A percentile compares a stretch with the other conserved stretches of the same genome.
These are phyloP conservation scores for Xylaria nigripes DNA, from an alignment of 495 filamentous ascomycete species.

Conservation along the genomic window DNA sequence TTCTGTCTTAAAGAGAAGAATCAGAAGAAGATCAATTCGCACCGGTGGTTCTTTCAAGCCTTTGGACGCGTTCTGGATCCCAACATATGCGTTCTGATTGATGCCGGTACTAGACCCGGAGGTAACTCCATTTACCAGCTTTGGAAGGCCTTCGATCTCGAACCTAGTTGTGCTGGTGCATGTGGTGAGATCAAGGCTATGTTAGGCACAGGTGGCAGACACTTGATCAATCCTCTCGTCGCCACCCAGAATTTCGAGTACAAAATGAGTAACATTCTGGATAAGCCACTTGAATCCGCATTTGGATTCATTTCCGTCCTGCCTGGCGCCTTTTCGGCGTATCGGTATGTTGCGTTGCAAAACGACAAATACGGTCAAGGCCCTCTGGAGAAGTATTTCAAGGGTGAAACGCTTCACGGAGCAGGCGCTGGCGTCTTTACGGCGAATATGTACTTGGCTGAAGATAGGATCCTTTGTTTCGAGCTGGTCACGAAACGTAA, in stretches of 20 bases:
- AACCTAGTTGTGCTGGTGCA: slow-evolving; percentile 93
- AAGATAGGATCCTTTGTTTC: slow-evolving; percentile 98
- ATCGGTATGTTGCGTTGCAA: slow-evolving; percentile 87
- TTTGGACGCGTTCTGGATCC: slow-evolving; percentile 90
- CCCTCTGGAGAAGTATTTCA: slow-evolving; percentile 93
- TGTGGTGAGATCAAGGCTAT: slow-evolving; percentile 99
- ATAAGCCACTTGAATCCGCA: slow-evolving; percentile 94
- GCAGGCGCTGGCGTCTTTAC: slow-evolving; percentile 92
- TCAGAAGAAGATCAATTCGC: slow-evolving; percentile 99
- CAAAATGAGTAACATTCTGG: slow-evolving; percentile 99
- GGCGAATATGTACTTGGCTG: slow-evolving; percentile 98
- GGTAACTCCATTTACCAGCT: slow-evolving; percentile 91
- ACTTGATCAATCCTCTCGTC: slow-evolving; percentile 86
- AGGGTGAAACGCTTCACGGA: slow-evolving; percentile 96
- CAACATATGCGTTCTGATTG: slow-evolving; percentile 93
- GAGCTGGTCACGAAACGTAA: slow-evolving; percentile 97
- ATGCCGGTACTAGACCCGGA: slow-evolving; percentile 91
- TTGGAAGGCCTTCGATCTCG: slow-evolving; percentile 97
- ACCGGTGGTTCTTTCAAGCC: slow-evolving; percentile 98
- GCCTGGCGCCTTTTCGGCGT: slow-evolving; percentile 96
- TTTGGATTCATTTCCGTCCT: slow-evolving; percentile 98
- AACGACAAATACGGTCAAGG: slow-evolving; percentile 93
- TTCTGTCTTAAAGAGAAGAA: slow-evolving; percentile 99
- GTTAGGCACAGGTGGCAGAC: slow-evolving; percentile 79
- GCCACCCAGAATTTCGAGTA: slow-evolving; percentile 99